Conservation (phyloP, 148 eudicot genomes). For the Vaccinium vitisidaea region DNA sequence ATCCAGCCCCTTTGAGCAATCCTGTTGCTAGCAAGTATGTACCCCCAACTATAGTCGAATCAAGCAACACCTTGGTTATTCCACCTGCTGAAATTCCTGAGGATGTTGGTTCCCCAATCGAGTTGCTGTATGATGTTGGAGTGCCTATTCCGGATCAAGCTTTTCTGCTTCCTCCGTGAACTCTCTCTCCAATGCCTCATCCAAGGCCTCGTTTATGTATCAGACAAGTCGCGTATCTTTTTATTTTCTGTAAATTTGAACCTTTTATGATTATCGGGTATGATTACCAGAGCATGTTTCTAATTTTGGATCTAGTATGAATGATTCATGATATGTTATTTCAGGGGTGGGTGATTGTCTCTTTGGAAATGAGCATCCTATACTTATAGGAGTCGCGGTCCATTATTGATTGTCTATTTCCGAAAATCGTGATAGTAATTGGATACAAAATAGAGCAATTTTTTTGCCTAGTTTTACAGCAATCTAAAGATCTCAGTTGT, state of each 20-base stretch:
- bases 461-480: not conserved
- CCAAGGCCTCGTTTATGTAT: not conserved
- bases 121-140: constrained; percentile 8
- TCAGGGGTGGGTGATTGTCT: not conserved
- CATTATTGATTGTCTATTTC: not conserved
- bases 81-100: not conserved
- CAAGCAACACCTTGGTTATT: not conserved
- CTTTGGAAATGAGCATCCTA: too few relatives aligned
- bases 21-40: not conserved
- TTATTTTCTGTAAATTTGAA: not conserved
- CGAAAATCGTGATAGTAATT: not conserved
- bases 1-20: not conserved
- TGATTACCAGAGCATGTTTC: not conserved
- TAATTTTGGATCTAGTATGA: not conserved
- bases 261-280: not conserved
- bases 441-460: not conserved
- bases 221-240: not conserved
- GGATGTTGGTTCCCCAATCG: not conserved
- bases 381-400: not conserved
- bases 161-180: not conserved
- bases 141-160: not conserved
- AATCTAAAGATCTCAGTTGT: not conserved
- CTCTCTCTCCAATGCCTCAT: not conserved
- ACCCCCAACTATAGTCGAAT: not conserved
- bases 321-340: not conserved